Base-by-base conservation (phyloP, 495 filamentous ascomycete species). In the Aspergillus cavernicola region DNA sequence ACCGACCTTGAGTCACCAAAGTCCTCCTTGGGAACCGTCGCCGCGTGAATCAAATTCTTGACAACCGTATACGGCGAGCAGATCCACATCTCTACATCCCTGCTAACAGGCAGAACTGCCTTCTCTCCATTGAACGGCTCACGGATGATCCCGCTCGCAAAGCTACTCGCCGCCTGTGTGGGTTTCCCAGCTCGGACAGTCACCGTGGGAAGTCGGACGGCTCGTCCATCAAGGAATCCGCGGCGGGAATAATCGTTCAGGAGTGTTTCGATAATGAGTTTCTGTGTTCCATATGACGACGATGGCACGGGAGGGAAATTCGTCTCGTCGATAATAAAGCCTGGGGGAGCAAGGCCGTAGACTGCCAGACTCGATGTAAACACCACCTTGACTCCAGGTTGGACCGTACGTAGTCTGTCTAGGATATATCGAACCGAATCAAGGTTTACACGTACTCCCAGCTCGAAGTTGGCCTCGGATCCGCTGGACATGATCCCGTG, bases 401-500 rank as follows among this genome's bases (percentile, higher is more conserved):
- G 78, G 23, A 73, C 74, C 5, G 59, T 58, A 22, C 82, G 79
- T 6, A 90, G 74, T 24, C 73, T 68, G 42, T 89, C 80, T 24
- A 90, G 72, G 37, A 92, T 72, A 24, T 71, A 68, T 13, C 83
- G 74, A 3, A 82, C 83, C n/a, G 85, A 78, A 66, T 90, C 80
- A 29, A 95, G 74, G 65, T 95, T 95, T 45, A 90, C 87, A 35
- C 66, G 66, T 46, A 89, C 75, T 3, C 86, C 88, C 12, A 88
- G 74, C 39, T 89, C 86, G 60, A 88, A 84, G 64, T 92, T 78
- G 20, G 83, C 83, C 64, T 95, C 89, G 15, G 83, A 76, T 39
- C 85, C 86, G 18, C 83, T 80, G 31, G 85, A 89, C 89, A 92
- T 92, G 69, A 95, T 89, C 40, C 89, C 89, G 68, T 95, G 89